These are phyloP conservation scores for Cornus florida DNA, from an alignment of 148 eudicot genomes.

Conservation along the genomic window DNA sequence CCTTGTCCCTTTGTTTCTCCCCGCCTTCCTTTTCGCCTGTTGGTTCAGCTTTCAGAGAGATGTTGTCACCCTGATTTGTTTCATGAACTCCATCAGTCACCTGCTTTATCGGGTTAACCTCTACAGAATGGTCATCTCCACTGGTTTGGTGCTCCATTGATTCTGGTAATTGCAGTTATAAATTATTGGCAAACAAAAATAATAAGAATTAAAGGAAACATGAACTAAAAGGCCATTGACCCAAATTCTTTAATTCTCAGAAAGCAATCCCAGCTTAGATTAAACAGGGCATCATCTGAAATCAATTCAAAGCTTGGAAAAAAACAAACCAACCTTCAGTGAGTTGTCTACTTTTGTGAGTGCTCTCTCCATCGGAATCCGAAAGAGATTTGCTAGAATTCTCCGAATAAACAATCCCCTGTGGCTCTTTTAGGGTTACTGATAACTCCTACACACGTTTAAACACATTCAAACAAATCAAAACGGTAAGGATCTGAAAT, in stretches of 20 bases:
- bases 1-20: constrained; percentile 3
- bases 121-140: constrained; percentile 13
- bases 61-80: constrained; percentile 2
- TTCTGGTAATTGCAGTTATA: constrained; percentile 17
- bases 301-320: not conserved
- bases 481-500: constrained; percentile 3
- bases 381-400: constrained; percentile 23
- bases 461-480: not conserved
- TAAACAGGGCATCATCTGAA: not conserved
- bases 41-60: constrained; percentile 9
- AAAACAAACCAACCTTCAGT: constrained; percentile 44
- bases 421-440: constrained; percentile 49
- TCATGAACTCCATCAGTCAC: constrained; percentile 37
- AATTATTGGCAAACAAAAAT: not conserved
- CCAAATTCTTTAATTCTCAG: not conserved
- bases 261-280: not conserved
- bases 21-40: constrained; percentile 8
- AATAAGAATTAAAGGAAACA: not conserved
- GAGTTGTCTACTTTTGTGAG: constrained; percentile 48
- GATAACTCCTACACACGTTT: constrained; percentile 44
- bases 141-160: constrained; percentile 36
- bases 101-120: constrained; percentile 49
- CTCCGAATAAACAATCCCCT: constrained; percentile 49
- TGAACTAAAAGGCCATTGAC: not conserved
- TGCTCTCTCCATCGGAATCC: constrained; percentile 20